Evolutionary conservation across 1,284 basidiomycete genomes (phyloP).

Genomic region (Laetiporus sulphureus): DNA sequence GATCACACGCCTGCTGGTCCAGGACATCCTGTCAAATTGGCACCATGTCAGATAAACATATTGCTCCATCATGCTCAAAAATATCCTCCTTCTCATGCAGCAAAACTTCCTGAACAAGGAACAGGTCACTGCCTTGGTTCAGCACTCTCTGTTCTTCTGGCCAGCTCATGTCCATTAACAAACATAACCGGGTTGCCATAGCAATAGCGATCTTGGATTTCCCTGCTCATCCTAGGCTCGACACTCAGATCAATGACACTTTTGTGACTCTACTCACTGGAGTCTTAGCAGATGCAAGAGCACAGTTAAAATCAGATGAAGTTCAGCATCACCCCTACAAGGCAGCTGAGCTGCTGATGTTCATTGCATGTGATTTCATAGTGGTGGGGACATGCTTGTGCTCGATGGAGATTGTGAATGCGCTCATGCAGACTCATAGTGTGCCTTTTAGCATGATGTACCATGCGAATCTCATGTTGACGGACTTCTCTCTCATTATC

Average conservation of each 20-base stretch:
- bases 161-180: neutral
- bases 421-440: constrained; percentile 27
- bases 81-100: neutral
- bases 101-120: neutral
- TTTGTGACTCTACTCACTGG: constrained; percentile 1
- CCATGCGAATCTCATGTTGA: constrained; percentile 22
- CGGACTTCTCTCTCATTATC: constrained; percentile 37
- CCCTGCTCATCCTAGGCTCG: neutral
- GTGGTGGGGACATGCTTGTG: constrained; percentile 6
- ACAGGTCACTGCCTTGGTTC: neutral
- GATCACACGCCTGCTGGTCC: neutral
- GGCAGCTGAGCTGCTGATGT: neutral
- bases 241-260: constrained; percentile 1
- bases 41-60: neutral
- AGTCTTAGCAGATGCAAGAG: neutral
- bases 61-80: neutral
- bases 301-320: neutral
- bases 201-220: neutral
- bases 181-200: neutral
- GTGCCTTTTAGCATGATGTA: constrained; percentile 35
- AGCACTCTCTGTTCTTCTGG: neutral
- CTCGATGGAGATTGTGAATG: constrained; percentile 17
- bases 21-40: constrained; percentile 2
- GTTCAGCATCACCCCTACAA: neutral
- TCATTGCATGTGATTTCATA: constrained; percentile 10